phyloP scores from a whole-genome alignment of 441 rosid species.

The Euphorbia schlechtendalii region DNA sequence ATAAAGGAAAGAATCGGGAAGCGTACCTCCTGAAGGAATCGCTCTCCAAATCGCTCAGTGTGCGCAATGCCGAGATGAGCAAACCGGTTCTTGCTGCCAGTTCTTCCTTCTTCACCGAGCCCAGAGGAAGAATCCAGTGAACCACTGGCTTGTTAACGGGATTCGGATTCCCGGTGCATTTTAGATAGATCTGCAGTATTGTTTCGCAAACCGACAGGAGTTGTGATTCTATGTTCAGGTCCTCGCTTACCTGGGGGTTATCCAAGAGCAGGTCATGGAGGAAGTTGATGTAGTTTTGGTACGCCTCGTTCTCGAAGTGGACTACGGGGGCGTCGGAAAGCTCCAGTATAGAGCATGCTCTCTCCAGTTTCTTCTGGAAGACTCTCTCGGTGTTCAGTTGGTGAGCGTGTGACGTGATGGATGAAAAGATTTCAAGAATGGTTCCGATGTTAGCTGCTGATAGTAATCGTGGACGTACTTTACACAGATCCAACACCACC shows the following conservation, averaged over 20 bases:
- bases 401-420: slow-evolving; percentile 63
- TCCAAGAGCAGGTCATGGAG: slow-evolving; percentile 45
- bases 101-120: slow-evolving; percentile 74
- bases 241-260: slow-evolving; percentile 39
- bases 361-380: slow-evolving; percentile 65
- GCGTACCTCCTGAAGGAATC: slow-evolving; percentile 52
- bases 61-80: slow-evolving; percentile 54
- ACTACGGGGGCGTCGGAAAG: slow-evolving; percentile 77
- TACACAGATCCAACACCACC: slow-evolving; percentile 70
- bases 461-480: slow-evolving; percentile 41
- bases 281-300: slow-evolving; percentile 61
- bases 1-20: slow-evolving; percentile 54
- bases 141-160: slow-evolving; percentile 26
- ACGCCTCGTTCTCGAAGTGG: slow-evolving; percentile 82
- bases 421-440: slow-evolving; percentile 51
- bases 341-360: slow-evolving; percentile 64
- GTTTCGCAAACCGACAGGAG: slow-evolving; percentile 51
- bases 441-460: slow-evolving; percentile 39
- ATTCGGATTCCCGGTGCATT: slow-evolving; percentile 33
- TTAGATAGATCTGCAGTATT: slow-evolving; percentile 58
- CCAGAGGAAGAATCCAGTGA: slow-evolving; percentile 68
- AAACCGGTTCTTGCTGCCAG: slow-evolving; percentile 66
- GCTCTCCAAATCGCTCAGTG: slow-evolving; percentile 44
- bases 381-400: slow-evolving; percentile 47
- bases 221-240: slow-evolving; percentile 48